A percentile compares a stretch with the other conserved stretches of the same genome.
Evolutionary conservation across 1,139 yeast genomes (phyloP).

Genomic region (Geotrichum candidum): DNA sequence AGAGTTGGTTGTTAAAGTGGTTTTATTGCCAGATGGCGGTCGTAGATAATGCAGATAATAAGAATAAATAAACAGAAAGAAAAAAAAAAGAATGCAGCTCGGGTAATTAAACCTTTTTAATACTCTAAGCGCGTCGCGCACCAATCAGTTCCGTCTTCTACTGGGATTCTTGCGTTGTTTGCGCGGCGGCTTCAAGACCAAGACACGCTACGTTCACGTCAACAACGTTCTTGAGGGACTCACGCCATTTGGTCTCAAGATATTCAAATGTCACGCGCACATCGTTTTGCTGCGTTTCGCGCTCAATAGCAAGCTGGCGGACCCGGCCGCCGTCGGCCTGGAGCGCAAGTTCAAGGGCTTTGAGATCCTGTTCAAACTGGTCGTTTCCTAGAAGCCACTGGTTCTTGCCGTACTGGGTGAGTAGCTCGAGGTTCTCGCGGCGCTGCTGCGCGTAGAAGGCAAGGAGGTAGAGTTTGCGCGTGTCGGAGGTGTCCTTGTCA

Average conservation of each 20-base stretch:
- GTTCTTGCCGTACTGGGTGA: conserved; percentile 30
- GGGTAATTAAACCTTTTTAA: neutral
- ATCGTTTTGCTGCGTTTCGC: conserved; percentile 26
- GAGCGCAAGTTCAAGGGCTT: conserved; percentile 23
- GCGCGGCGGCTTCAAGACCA: conserved; percentile 19
- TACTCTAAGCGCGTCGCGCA: neutral
- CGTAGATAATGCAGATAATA: neutral
- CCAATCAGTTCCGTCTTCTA: neutral
- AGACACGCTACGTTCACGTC: conserved; percentile 30
- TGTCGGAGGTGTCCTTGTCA: conserved; percentile 20
- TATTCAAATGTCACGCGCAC: conserved; percentile 26
- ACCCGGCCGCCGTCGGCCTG: conserved; percentile 21
- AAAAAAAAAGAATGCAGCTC: no score
- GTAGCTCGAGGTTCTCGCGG: conserved; percentile 28
- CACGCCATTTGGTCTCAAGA: conserved; percentile 27
- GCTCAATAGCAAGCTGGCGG: conserved; percentile 24
- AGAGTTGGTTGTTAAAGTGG: no score
- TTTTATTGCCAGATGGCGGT: neutral
- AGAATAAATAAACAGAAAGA: neutral
- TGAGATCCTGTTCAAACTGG: conserved; percentile 26
- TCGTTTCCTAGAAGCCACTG: conserved; percentile 35
- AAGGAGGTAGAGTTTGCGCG: conserved; percentile 22
- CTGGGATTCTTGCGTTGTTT: conserved; percentile 2
- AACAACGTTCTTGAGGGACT: conserved; percentile 25
- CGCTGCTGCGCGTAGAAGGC: conserved; percentile 29